Conservation (phyloP, 2,329 filamentous ascomycete species). For the Lecanicillium sp. region DNA sequence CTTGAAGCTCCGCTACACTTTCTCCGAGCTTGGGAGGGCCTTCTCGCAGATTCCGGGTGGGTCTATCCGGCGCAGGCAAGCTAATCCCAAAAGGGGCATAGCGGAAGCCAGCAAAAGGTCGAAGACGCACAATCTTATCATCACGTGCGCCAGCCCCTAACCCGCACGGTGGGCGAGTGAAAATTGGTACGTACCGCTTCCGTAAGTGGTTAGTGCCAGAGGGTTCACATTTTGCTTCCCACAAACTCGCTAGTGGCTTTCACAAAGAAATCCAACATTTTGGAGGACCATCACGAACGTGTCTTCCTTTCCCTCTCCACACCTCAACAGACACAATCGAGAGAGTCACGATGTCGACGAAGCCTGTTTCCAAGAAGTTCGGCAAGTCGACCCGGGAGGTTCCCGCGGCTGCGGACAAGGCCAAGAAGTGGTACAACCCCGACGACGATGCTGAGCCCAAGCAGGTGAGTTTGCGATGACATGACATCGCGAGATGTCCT, state of each 20-base stretch:
- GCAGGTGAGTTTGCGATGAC: slow-evolving; percentile 66
- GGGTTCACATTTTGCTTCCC: slow-evolving; percentile 35
- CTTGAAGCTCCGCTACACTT: slow-evolving; percentile 17
- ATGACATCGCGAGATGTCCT: slow-evolving; percentile 4
- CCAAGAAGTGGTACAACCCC: slow-evolving; percentile 97
- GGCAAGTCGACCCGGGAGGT: slow-evolving; percentile 92
- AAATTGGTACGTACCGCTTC: slow-evolving; percentile 12
- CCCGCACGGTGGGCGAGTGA: slow-evolving; percentile 13
- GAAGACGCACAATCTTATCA: slow-evolving; percentile 17
- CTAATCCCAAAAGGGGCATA: background rate
- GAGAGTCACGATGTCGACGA: slow-evolving; percentile 61
- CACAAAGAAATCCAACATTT: slow-evolving; percentile 34
- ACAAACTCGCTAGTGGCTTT: slow-evolving; percentile 33
- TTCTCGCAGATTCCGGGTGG: slow-evolving; percentile 30
- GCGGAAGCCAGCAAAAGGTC: background rate
- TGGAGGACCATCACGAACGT: slow-evolving; percentile 28
- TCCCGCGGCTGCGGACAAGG: slow-evolving; percentile 81
- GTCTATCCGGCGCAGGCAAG: background rate
- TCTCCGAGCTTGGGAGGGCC: slow-evolving; percentile 17
- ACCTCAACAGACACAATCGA: slow-evolving; percentile 35
- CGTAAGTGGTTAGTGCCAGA: slow-evolving; percentile 26
- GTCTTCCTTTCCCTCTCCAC: slow-evolving; percentile 24
- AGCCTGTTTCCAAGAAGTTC: slow-evolving; percentile 86
- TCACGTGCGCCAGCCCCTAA: slow-evolving; percentile 29
- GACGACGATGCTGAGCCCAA: slow-evolving; percentile 82